phyloP scores from a whole-genome alignment of 2,329 filamentous ascomycete genomes.

The Fusarium kyushuense region DNA sequence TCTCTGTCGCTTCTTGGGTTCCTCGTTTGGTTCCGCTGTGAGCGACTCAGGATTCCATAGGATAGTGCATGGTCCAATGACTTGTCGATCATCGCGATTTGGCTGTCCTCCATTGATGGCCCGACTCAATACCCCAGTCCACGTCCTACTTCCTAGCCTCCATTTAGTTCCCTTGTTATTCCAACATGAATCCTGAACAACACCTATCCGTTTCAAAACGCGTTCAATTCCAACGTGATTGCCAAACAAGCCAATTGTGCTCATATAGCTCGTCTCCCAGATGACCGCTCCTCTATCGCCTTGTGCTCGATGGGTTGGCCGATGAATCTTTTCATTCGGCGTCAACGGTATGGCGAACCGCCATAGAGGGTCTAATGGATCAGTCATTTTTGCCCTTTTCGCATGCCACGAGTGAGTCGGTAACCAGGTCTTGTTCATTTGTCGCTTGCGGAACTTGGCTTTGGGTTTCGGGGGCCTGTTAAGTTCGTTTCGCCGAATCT shows the following conservation, averaged over 20 bases:
- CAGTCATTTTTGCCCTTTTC: slow-evolving; percentile 90
- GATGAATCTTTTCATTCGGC: slow-evolving; percentile 89
- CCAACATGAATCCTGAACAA: slow-evolving; percentile 72
- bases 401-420: slow-evolving; percentile 95
- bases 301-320: slow-evolving; percentile 84
- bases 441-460: slow-evolving; percentile 84
- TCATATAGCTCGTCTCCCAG: slow-evolving; percentile 96
- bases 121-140: slow-evolving; percentile 64
- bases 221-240: slow-evolving; percentile 71
- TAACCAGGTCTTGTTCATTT: slow-evolving; percentile 90
- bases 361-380: slow-evolving; percentile 84
- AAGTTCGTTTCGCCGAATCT: slow-evolving; percentile 76
- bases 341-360: slow-evolving; percentile 87
- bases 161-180: slow-evolving; percentile 75
- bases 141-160: slow-evolving; percentile 66
- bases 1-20: slow-evolving; percentile 48
- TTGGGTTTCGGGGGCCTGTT: slow-evolving; percentile 68
- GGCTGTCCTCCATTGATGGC: slow-evolving; percentile 62
- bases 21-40: slow-evolving; percentile 43
- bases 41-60: slow-evolving; percentile 74
- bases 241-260: slow-evolving; percentile 84
- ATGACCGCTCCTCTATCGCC: slow-evolving; percentile 81
- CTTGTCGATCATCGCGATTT: slow-evolving; percentile 52
- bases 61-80: slow-evolving; percentile 78
- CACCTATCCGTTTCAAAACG: slow-evolving; percentile 74